phyloP scores from a whole-genome alignment of 345 rosid genomes.

The Salix exigua region DNA sequence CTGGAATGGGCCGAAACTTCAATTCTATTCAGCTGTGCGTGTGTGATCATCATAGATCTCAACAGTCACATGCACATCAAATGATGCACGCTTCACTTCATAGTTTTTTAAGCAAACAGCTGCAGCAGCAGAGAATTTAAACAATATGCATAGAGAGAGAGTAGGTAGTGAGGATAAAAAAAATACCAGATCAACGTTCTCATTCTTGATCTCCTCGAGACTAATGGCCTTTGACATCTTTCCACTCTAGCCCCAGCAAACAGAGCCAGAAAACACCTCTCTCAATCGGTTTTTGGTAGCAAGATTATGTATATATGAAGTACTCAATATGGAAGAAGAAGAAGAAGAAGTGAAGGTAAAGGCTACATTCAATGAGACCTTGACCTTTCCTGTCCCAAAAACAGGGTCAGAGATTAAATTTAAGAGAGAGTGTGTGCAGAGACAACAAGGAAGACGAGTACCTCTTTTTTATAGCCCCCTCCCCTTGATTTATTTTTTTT shows the following conservation, averaged over 20 bases:
- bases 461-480: constrained; percentile 10
- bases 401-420: neutral
- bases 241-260: neutral
- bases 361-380: constrained; percentile 23
- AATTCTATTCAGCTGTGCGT: neutral
- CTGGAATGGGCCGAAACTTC: neutral
- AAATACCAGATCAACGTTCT: constrained; percentile 27
- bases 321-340: neutral
- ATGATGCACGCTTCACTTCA: no score
- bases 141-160: neutral
- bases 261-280: neutral
- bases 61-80: neutral
- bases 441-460: neutral
- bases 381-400: constrained; percentile 17
- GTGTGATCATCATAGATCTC: neutral
- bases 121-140: neutral
- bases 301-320: neutral
- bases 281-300: neutral
- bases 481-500: neutral
- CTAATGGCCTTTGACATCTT: constrained; percentile 15
- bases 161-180: no score
- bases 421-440: neutral
- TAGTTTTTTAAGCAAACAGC: neutral
- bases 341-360: neutral
- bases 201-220: constrained; percentile 29